Base-by-base conservation (phyloP, 2,329 filamentous ascomycete genomes). In the Davidsoniella virescens region DNA sequence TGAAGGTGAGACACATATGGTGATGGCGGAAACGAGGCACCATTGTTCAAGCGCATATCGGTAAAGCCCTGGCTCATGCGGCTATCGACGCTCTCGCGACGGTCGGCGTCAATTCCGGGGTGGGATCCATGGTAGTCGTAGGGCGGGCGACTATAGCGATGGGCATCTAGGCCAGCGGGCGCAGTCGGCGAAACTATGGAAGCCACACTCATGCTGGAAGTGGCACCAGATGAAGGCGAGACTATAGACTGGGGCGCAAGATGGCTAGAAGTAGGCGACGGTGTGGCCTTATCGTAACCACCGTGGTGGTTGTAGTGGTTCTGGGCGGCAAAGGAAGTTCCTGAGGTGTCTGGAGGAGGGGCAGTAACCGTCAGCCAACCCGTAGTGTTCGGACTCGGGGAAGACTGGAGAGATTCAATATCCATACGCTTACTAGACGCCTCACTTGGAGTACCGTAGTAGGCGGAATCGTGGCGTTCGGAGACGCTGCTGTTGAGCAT, bases 1-100 rank as follows among this genome's bases (percentile, higher is more conserved):
- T 81, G 78, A 62, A 88, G 87, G 57, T 83, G 78, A 61, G 78
- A 86, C 20, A 82, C 75, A 59, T 87, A 88, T 1, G 83, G 83
- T 5, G 81, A 84, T 2, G 71, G 71, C 17, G 51, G 42, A 10
- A 49, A 14, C 14, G 47, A 53, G 14, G 16, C 14, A 12, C 43
- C 16, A 43, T 73, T 73, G 47, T 78, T 77, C 45, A 88, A 70
- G 56, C 78, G 72, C 64, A 88, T 72, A 43, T 84, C 80, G 51
- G 71, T 75, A 62, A 88, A 80, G 42, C 74, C 75, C 56, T 79
- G 76, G 59, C 85, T 84, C 61, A 88, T 80, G 55, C 83, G 75
- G 63, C 83, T 87, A 63, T 88, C 84, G 4, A 88, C 81, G 58
- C 84, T 88, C 64, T 86, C 84, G 48, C 84, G 76, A 52, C 82